Evolutionary conservation across 768 basidiomycete species (phyloP), one percentile per base, ranked within the genome.

Genomic region (Tylopilus balloui): DNA sequence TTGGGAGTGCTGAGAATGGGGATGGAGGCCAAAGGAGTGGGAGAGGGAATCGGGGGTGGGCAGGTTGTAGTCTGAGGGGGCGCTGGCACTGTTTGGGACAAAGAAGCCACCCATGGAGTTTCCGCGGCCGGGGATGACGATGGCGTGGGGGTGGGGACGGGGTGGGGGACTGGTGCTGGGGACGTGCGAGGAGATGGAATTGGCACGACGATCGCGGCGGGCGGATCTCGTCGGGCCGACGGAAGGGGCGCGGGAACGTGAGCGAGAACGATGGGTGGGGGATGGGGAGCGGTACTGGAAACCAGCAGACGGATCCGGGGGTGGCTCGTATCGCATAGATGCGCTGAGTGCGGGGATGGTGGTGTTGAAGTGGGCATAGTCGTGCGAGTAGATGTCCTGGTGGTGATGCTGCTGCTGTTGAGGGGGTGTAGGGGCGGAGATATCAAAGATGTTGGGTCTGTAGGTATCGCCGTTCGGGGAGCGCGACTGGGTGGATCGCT

Each of bases 391-490:
- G 44, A 61, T 59, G 38, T 63, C 61, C 4, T 61, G 62, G 13
- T 57, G 65, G 56, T 60, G 67, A 17, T 61, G 64, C 29, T 60
- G 64, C 31, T 68, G 64, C 56, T 68, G 63, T 55, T 70, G 63
- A 24, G 67, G 60, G 42, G 69, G 54, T 9, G 69, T 57, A 7
- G 75, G 75, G 1, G 78, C 75, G 42, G 80, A 78, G 59, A 83
- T 76, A 65, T 84, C 82, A 34, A 83, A 83, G 59, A 83, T 79
- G 67, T 79, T 77, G 71, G 80, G 81, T 45, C 69, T 68, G 51
- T 75, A 71, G 14, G 73, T 68, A 20, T 73, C 74, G 20, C 68
- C 70, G 57, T 71, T 66, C 38, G 69, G 69, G 8, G 62, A 71
- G 47, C 68, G 66, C 8, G 70, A 65, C 40, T 74, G 71, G n/a